Evolutionary conservation across 2,329 filamentous ascomycete species (phyloP), one percentile per base, ranked within the genome.

Genomic region (Phialophora verrucosa): DNA sequence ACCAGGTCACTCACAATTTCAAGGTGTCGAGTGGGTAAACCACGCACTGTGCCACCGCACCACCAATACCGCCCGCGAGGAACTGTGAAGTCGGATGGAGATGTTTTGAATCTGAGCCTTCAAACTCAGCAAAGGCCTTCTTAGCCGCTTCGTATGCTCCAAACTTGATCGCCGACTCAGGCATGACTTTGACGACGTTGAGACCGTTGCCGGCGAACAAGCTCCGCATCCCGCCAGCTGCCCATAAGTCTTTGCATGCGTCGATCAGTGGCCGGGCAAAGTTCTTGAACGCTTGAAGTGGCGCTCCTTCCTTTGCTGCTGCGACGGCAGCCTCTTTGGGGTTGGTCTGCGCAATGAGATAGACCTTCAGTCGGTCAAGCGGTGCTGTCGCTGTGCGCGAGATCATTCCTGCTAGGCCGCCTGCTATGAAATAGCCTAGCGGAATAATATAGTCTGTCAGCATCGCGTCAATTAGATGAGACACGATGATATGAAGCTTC

Each of bases 151-250:
- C 95, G 76, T 97, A 99, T 23, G 93, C 94, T 67, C 95, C 95
- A 77, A 99, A 99, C 79, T 97, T 96, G 76, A 99, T 97, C 29
- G 95, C 94, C 31, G 94, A 97, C 81, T 99, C 95, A 0, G 95
- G 95, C 92, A 98, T 97, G 67, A 99, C 95, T 79, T 99, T 99
- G 75, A 97, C 79, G 2, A 99, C 93, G 73, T 99, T 99, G 72
- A 99, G 83, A 3, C 95, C 95, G 75, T 99, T 99, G 44, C 95
- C 95, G 71, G 94, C 93, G 81, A 97, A 99, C 71, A 98, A 88
- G 76, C 93, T 96, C 65, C 91, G 87, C 66, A 96, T 82, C 2
- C 95, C 95, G 62, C 95, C 95, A 14, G 92, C 89, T 70, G 86
- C 88, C 88, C 93, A 97, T 57, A 99, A 80, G 63, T 93, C 91